Evolutionary conservation across 1,284 basidiomycete genomes (phyloP).

Genomic region (Malassezia furfur): DNA sequence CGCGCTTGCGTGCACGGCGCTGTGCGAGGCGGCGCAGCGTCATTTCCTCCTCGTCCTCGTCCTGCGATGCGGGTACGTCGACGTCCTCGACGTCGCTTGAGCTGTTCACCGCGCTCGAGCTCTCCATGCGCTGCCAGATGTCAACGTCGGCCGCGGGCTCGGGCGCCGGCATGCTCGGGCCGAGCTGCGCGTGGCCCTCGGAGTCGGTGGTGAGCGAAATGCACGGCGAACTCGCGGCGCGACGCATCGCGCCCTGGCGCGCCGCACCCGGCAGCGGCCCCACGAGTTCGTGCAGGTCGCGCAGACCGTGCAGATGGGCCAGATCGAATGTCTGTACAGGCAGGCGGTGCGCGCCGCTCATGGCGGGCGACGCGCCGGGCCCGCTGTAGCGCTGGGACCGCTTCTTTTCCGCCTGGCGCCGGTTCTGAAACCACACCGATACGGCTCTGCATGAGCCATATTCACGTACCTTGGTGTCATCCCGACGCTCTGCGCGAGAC

Average conservation of each 20-base stretch:
- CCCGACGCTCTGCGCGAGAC: conserved; percentile 28
- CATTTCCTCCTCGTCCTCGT: conserved; percentile 41
- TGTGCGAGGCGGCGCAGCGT: conserved; percentile 38
- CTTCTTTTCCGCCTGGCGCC: conserved; percentile 45
- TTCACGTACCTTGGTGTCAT: conserved; percentile 37
- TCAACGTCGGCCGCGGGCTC: conserved; percentile 7
- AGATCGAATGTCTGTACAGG: background rate
- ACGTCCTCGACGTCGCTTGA: conserved; percentile 19
- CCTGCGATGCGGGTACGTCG: background rate
- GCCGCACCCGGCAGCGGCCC: conserved; percentile 19
- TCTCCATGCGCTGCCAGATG: conserved; percentile 38
- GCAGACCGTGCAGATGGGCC: background rate
- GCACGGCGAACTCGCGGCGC: conserved; percentile 25
- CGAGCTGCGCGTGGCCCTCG: conserved; percentile 27
- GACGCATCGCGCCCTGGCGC: conserved; percentile 14
- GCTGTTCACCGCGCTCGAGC: conserved; percentile 31
- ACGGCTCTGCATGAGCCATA: conserved; percentile 19
- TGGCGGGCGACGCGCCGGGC: conserved; percentile 5
- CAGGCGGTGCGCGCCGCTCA: background rate
- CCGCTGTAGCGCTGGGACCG: conserved; percentile 34
- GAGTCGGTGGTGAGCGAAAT: conserved; percentile 28
- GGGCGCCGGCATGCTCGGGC: background rate
- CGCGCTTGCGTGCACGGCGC: conserved; percentile 14
- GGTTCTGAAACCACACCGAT: conserved; percentile 46
- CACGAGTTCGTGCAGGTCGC: background rate